Conservation (phyloP, 2,329 filamentous ascomycete genomes). For the Trichoderma simmonsii region DNA sequence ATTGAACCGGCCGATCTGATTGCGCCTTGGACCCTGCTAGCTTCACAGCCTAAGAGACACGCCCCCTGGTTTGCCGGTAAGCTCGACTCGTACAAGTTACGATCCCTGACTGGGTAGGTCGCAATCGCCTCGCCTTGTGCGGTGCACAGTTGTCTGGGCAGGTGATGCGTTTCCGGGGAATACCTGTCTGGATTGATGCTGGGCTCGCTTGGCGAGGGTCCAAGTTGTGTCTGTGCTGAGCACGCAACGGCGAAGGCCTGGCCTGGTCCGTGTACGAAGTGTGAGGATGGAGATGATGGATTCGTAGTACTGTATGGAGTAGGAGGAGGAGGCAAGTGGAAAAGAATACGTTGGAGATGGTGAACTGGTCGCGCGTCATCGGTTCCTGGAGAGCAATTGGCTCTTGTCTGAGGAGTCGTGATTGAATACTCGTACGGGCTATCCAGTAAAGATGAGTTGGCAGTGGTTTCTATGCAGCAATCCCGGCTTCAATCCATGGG, state of each 20-base stretch:
- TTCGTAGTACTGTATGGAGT: background rate
- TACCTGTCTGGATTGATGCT: background rate
- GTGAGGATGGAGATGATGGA: background rate
- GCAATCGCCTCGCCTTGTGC: constrained; percentile 3
- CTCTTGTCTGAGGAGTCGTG: background rate
- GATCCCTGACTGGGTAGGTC: constrained; percentile 14
- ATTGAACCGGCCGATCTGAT: constrained; percentile 18
- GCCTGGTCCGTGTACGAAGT: background rate
- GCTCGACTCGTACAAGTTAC: constrained; percentile 1
- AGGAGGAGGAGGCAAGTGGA: background rate
- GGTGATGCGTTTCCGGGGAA: constrained; percentile 11
- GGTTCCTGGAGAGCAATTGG: background rate
- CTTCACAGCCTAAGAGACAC: constrained; percentile 1
- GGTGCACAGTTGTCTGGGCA: background rate
- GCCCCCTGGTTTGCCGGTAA: background rate
- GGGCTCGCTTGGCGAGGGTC: background rate
- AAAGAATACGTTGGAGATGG: background rate
- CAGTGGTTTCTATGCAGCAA: background rate
- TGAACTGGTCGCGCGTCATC: background rate
- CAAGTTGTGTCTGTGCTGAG: background rate
- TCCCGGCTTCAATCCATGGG: background rate
- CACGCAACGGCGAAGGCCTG: background rate
- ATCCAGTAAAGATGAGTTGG: background rate
- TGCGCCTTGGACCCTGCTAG: background rate
- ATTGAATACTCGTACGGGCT: background rate